Percentiles rank a stretch among this genome's conserved stretches.
phyloP scores from a whole-genome alignment of 2,329 filamentous ascomycete genomes.

The Akanthomyces lecanii region DNA sequence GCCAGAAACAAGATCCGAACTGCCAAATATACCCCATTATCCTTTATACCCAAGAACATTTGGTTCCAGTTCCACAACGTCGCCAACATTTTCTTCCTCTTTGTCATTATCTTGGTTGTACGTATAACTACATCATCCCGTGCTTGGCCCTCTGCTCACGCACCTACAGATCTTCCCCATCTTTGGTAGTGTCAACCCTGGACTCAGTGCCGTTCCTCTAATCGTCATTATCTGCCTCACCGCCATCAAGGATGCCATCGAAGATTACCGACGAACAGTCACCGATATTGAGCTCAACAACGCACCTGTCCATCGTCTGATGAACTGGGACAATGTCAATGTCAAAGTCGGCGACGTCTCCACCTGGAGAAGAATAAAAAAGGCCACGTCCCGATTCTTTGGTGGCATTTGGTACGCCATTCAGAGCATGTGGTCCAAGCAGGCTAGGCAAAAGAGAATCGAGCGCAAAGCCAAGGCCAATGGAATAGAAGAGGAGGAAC shows the following conservation, averaged over 20 bases:
- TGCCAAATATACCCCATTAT: conserved; percentile 93
- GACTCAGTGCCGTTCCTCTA: conserved; percentile 81
- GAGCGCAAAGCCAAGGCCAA: conserved; percentile 38
- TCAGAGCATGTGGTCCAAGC: conserved; percentile 47
- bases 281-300: conserved; percentile 95
- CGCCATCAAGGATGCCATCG: conserved; percentile 88
- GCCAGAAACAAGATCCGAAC: conserved; percentile 95
- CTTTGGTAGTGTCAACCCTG: conserved; percentile 88
- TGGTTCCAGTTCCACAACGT: conserved; percentile 99
- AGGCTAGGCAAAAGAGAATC: conserved; percentile 45
- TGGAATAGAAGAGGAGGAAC: conserved; percentile 40
- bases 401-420: conserved; percentile 49
- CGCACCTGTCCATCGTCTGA: conserved; percentile 83
- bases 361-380: conserved; percentile 84
- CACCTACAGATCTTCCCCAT: conserved; percentile 80
- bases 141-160: conserved; percentile 15
- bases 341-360: conserved; percentile 83
- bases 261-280: conserved; percentile 88
- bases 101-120: conserved; percentile 91
- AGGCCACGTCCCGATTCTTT: conserved; percentile 66
- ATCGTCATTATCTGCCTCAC: conserved; percentile 90
- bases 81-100: conserved; percentile 97
- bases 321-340: conserved; percentile 91
- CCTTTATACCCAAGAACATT: conserved; percentile 93
- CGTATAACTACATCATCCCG: conserved; percentile 33